These are phyloP conservation scores for Rhizophora apiculata DNA, from an alignment of 345 rosid genomes.

Conservation along the genomic window DNA sequence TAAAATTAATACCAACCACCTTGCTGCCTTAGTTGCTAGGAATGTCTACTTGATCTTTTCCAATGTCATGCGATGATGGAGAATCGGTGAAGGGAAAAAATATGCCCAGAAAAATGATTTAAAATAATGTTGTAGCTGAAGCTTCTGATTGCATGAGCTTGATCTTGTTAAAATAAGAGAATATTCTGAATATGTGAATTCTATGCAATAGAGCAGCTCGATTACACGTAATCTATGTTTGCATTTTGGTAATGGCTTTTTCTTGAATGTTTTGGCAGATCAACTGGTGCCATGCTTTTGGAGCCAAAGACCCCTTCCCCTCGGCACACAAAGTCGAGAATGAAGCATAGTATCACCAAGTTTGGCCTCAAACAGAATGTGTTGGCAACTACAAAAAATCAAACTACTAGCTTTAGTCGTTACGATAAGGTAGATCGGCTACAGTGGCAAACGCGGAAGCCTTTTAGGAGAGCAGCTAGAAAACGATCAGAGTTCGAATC, in stretches of 20 bases:
- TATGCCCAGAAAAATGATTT: too few species aligned
- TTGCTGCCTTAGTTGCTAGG: neutral
- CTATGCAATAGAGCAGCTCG: neutral
- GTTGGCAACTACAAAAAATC: constrained; percentile 10
- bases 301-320: constrained; percentile 68
- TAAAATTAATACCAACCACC: neutral
- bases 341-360: constrained; percentile 14
- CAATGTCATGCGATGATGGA: neutral
- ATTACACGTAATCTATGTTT: neutral
- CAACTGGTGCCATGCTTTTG: constrained; percentile 17
- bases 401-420: constrained; percentile 2
- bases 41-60: too few species aligned
- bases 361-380: constrained; percentile 15
- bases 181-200: neutral
- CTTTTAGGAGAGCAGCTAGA: constrained; percentile 54
- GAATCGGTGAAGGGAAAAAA: too few species aligned
- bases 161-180: neutral
- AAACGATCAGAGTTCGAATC: constrained; percentile 43
- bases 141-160: neutral
- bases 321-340: constrained; percentile 26
- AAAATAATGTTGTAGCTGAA: too few species aligned
- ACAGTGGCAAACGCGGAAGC: constrained; percentile 73
- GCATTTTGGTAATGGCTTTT: neutral
- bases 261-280: constrained; percentile 36
- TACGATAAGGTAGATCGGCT: constrained; percentile 36